Percentiles rank a stretch among this genome's conserved stretches.
These are phyloP conservation scores for Magnolia changhungtana DNA, from an alignment of 164 flowering plant genomes.

Conservation along the genomic window DNA sequence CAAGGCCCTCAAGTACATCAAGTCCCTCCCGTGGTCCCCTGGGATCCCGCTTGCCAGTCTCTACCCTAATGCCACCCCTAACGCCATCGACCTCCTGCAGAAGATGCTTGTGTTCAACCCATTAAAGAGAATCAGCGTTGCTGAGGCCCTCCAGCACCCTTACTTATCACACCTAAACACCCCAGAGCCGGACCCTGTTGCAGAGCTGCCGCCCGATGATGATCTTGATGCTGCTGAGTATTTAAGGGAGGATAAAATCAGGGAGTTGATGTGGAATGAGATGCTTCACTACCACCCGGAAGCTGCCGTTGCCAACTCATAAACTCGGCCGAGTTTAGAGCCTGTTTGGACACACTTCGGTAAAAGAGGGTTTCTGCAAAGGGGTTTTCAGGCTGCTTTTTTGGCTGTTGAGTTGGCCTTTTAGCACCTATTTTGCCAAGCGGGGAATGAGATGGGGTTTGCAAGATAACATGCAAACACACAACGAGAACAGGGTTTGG, in stretches of 20 bases:
- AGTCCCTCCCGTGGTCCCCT: slow-evolving; percentile 56
- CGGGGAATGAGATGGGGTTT: too few relatives aligned
- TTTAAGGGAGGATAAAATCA: slow-evolving; percentile 65
- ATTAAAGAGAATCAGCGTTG: slow-evolving; percentile 78
- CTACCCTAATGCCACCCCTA: slow-evolving; percentile 71
- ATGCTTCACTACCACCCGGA: slow-evolving; percentile 88
- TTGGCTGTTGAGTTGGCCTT: too few relatives aligned
- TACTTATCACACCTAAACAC: slow-evolving; percentile 76
- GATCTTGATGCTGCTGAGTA: slow-evolving; percentile 83
- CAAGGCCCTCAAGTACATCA: slow-evolving; percentile 69
- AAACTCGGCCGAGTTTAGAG: slow-evolving; percentile 11
- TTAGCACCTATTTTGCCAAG: too few relatives aligned
- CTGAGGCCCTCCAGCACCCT: slow-evolving; percentile 85
- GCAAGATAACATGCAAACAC: too few relatives aligned
- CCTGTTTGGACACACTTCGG: too few relatives aligned
- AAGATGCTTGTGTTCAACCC: slow-evolving; percentile 92
- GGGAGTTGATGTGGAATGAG: slow-evolving; percentile 89
- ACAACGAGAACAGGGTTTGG: too few relatives aligned
- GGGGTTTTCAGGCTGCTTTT: not conserved
- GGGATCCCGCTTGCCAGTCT: slow-evolving; percentile 55
- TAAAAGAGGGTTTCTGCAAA: too few relatives aligned
- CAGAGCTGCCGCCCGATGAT: slow-evolving; percentile 61
- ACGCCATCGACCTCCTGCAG: slow-evolving; percentile 75
- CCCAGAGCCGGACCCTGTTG: slow-evolving; percentile 62
- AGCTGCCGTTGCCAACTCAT: slow-evolving; percentile 38